Percentiles rank a stretch among this genome's conserved stretches.
phyloP scores from a whole-genome alignment of 2,329 filamentous ascomycete genomes.

The Talaromyces sp. region DNA sequence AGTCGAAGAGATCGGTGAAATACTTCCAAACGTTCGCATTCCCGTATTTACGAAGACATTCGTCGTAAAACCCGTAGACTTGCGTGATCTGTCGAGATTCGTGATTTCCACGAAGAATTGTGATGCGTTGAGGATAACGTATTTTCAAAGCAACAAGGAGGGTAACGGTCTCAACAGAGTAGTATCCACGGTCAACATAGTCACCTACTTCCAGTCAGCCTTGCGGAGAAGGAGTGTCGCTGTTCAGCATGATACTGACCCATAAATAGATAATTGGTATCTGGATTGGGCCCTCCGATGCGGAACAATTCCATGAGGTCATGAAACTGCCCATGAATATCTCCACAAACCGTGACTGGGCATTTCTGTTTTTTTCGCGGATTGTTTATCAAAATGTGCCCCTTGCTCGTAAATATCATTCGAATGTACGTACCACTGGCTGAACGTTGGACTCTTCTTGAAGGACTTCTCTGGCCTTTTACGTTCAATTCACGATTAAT shows the following conservation, averaged over 20 bases:
- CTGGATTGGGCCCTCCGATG: slow-evolving; percentile 94
- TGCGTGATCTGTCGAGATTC: slow-evolving; percentile 98
- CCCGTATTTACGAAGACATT: slow-evolving; percentile 97
- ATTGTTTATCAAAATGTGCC: slow-evolving; percentile 21
- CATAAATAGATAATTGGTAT: slow-evolving; percentile 99
- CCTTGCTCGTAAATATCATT: neutral
- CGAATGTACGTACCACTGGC: slow-evolving; percentile 71
- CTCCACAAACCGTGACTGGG: slow-evolving; percentile 95
- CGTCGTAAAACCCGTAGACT: slow-evolving; percentile 99
- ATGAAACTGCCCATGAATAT: slow-evolving; percentile 99
- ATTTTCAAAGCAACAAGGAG: slow-evolving; percentile 96
- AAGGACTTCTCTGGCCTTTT: slow-evolving; percentile 85
- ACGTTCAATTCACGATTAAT: slow-evolving; percentile 14
- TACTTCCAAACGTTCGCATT: slow-evolving; percentile 99
- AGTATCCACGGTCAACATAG: slow-evolving; percentile 98
- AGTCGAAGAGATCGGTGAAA: slow-evolving; percentile 98
- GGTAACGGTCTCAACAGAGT: slow-evolving; percentile 96
- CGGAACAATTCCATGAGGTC: slow-evolving; percentile 99
- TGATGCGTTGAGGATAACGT: slow-evolving; percentile 95
- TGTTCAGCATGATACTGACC: slow-evolving; percentile 53
- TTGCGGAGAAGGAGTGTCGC: slow-evolving; percentile 14
- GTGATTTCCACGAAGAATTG: slow-evolving; percentile 97
- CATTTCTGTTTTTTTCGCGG: slow-evolving; percentile 67
- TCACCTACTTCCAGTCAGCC: slow-evolving; percentile 60
- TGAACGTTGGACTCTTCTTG: slow-evolving; percentile 98